Base-by-base conservation (phyloP, 2,329 filamentous ascomycete species). In the Colletotrichum gloeosporioides region DNA sequence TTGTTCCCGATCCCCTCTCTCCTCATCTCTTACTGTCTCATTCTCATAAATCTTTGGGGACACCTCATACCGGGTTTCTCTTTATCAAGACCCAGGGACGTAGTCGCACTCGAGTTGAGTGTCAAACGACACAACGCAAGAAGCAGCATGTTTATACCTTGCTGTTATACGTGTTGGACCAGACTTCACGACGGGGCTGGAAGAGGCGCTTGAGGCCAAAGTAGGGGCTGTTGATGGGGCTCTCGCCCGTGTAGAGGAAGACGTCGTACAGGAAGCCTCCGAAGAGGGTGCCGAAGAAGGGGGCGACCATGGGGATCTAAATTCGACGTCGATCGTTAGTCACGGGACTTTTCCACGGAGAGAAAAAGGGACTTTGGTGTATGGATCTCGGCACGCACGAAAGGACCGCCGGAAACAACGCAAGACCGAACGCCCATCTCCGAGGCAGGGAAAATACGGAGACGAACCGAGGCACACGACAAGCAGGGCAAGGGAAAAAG, bases 291-390 rank as follows among this genome's bases (percentile, higher is more conserved):
- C 93, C 94, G 12, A 90, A 82, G 81, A 95, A 95, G 0, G 93
- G 93, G 3, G 92, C 89, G 6, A 95, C 91, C 87, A 95, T 93
- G 1, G 94, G 94, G 25, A 95, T 90, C 92, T 93, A 61, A 49
- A 49, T 49, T 63, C 61, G 25, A 64, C 34, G 32, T 27, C 8
- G 0, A 13, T 76, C 22, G 31, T 77, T 53, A 77, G 71, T 61
- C 32, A 32, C 39, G n/a, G 13, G 16, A 32, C 22, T 34, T 22
- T 79, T 68, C 31, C 39, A 1, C 55, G 66, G 22, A 6, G 16
- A 44, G 34, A 34, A 39, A 63, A 63, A 49, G 34, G 61, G 55
- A 62, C 25, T 69, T 49, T 69, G 16, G 25, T 10, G 15, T 8
- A 8, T 13, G 22, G 6, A 13, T 59, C 44, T 62, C 73, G 69